A percentile compares a stretch with the other conserved stretches of the same genome.
Conservation (phyloP, 805 yeast species). For the Kodamaea nitidulidarum region DNA sequence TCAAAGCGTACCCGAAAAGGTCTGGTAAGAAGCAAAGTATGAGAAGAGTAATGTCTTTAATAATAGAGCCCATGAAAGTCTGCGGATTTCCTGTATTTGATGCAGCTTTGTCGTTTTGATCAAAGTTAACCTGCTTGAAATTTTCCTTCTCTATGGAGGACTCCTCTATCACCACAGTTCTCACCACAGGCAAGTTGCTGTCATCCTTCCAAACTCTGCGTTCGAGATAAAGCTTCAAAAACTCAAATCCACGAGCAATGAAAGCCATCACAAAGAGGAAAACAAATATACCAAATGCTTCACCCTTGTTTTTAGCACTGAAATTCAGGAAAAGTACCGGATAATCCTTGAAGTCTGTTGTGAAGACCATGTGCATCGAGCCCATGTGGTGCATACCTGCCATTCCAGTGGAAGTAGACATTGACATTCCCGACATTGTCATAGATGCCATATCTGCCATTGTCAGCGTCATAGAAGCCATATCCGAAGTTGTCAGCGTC, state of each 20-base stretch:
- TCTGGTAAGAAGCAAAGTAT: constrained; percentile 57
- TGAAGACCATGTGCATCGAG: constrained; percentile 56
- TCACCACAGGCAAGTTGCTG: constrained; percentile 16
- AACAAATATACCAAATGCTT: constrained; percentile 72
- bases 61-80: constrained; percentile 14
- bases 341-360: constrained; percentile 45
- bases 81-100: not conserved
- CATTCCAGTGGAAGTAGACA: constrained; percentile 1
- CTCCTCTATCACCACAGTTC: not conserved
- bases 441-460: constrained; percentile 6
- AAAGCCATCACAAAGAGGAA: constrained; percentile 57
- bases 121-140: constrained; percentile 7
- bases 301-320: constrained; percentile 50
- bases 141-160: constrained; percentile 1
- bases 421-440: not conserved
- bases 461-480: constrained; percentile 8
- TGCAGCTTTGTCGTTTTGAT: constrained; percentile 2
- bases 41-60: constrained; percentile 55
- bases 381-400: constrained; percentile 24
- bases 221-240: constrained; percentile 60
- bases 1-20: constrained; percentile 63
- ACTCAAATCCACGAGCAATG: constrained; percentile 55
- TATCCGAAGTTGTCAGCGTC: too few relatives aligned
- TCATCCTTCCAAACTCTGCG: constrained; percentile 57
- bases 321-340: constrained; percentile 62